Conservation (phyloP, 1,139 yeast species). For the Suhomyces choctaworum region DNA sequence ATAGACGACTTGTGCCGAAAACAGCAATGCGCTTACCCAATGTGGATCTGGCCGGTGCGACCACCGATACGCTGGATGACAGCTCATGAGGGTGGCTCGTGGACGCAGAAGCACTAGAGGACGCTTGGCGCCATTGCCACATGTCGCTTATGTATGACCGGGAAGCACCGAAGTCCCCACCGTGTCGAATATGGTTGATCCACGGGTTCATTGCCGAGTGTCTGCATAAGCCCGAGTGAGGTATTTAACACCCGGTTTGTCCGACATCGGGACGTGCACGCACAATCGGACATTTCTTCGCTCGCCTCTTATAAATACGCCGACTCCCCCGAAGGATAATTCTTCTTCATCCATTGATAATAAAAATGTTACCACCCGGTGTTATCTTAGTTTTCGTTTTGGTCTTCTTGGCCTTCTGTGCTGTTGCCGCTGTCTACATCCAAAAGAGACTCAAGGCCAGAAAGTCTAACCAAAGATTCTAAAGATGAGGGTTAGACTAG, state of each 20-base stretch:
- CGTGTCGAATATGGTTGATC: too few relatives aligned
- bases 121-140: too few relatives aligned
- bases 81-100: too few relatives aligned
- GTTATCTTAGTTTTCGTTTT: slow-evolving; percentile 53
- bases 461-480: slow-evolving; percentile 52
- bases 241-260: slow-evolving; percentile 12
- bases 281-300: slow-evolving; percentile 9
- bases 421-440: slow-evolving; percentile 36
- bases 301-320: slow-evolving; percentile 12
- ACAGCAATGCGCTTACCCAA: slow-evolving; percentile 10
- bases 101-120: too few relatives aligned
- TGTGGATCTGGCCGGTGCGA: slow-evolving; percentile 6
- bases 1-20: slow-evolving; percentile 8
- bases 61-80: too few relatives aligned
- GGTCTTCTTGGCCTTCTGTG: slow-evolving; percentile 43
- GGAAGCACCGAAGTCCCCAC: too few relatives aligned
- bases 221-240: slow-evolving; percentile 12
- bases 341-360: slow-evolving; percentile 13
- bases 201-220: slow-evolving; percentile 2
- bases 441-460: slow-evolving; percentile 43
- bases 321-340: slow-evolving; percentile 6
- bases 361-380: slow-evolving; percentile 51
- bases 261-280: slow-evolving; percentile 12
- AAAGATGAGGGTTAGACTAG: slow-evolving; percentile 16
- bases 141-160: too few relatives aligned